Evolutionary conservation across 306 rosid species (phyloP), one percentile per base, ranked within the genome.

Genomic region (Dalbergia oliveri): DNA sequence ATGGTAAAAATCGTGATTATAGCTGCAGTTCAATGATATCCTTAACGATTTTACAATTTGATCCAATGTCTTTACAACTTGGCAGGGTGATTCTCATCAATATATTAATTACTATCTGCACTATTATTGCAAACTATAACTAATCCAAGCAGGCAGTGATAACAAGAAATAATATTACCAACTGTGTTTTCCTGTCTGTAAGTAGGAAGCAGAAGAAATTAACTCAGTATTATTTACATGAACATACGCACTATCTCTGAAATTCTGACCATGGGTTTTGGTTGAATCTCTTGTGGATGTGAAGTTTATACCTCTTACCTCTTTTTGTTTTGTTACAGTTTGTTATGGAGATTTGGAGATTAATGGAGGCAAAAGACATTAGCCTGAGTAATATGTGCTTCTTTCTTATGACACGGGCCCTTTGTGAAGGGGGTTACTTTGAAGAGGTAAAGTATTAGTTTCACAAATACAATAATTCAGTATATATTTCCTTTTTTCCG

Each of bases 301-400:
- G 49, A 56, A 53, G 53, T 54, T 78, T 53, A 86, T 8, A 76
- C 50, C 43, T 51, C n/a, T 33, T 8, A 76, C 50, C 43, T 51
- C n/a, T 33, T 49, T n/a, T 76, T 66, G 26, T 72, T 37, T 60
- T 47, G 66, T 6, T 77, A 90, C 87, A 94, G 98, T 92, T 94
- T 91, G 97, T 81, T 72, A 84, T 94, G 93, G 92, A 94, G 83
- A 88, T 87, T 63, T 92, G 93, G 97, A 87, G 82, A 68, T 74
- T 92, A 76, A 91, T 94, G 98, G 88, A 87, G 67, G 86, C 62
- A 75, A 87, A 83, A 66, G 86, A 87, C 57, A 81, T 92, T 79
- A 73, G 83, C 53, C 73, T 89, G 75, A 75, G 92, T 64, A 43
- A 72, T 67, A 62, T 0, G 10, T 88, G 97, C 82, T 87, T 86